phyloP scores from a whole-genome alignment of 306 rosid genomes.

The Cucurbita moschata region DNA sequence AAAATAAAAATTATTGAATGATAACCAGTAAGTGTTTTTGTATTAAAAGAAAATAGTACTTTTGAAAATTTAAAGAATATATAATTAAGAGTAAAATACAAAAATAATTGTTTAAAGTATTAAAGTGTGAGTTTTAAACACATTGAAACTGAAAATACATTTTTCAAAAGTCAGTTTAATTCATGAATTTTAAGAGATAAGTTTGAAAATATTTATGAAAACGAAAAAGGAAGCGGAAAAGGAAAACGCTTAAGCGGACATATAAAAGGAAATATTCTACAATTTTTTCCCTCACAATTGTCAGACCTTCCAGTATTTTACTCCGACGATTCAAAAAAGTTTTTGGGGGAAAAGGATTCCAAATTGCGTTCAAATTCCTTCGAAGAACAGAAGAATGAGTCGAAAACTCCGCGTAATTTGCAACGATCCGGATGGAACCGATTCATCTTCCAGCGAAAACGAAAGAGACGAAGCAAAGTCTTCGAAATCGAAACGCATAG shows the following conservation, averaged over 20 bases:
- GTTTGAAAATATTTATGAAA: too few species aligned
- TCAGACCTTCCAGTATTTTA: neutral
- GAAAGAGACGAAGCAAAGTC: slow-evolving; percentile 19
- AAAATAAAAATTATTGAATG: too few species aligned
- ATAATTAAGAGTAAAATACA: too few species aligned
- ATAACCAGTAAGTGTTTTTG: too few species aligned
- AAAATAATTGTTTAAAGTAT: too few species aligned
- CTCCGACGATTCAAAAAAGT: neutral
- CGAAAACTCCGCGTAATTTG: slow-evolving; percentile 45
- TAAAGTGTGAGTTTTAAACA: too few species aligned
- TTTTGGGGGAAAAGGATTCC: neutral
- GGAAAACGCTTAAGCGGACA: neutral
- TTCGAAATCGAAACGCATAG: slow-evolving; percentile 14
- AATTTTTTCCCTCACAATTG: neutral
- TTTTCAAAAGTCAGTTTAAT: too few species aligned
- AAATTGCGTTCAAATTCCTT: neutral
- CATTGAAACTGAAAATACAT: too few species aligned
- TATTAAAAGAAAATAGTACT: too few species aligned
- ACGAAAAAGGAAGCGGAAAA: too few species aligned
- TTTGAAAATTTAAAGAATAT: too few species aligned
- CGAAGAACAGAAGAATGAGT: slow-evolving; percentile 4
- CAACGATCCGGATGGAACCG: slow-evolving; percentile 64
- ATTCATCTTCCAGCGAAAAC: slow-evolving; percentile 59
- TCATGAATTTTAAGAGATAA: too few species aligned
- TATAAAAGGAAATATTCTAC: neutral